Evolutionary conservation across 2,329 filamentous ascomycete genomes (phyloP), one percentile per base, ranked within the genome.

Genomic region (Pseudogymnoascus sp.): DNA sequence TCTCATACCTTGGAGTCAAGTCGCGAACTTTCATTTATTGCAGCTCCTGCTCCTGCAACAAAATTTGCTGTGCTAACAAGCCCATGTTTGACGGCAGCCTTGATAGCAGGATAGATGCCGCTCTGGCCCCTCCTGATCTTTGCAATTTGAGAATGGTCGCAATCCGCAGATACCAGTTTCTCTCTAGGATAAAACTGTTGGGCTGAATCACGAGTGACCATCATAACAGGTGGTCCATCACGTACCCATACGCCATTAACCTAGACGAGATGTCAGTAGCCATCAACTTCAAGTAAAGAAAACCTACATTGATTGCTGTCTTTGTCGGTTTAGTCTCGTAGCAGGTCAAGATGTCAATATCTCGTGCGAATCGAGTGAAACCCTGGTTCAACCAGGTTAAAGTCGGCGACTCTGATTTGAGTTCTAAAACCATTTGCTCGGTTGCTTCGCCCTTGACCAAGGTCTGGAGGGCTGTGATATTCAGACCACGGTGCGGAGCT

Each of bases 401-500:
- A 12, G 62, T 61, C 30, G 62, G 41, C 2, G 67, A 69, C 7
- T 59, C 59, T 33, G 61, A 57, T 38, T 62, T 62, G 22, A 69
- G 62, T 28, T 69, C 67, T 7, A 43, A 37, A 18, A 69, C 62
- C 20, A 69, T 35, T 5, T 60, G 43, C 39, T 63, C 61, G 11
- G 60, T 64, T 7, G 67, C 59, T 54, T 64, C 37, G 8, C 62
- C 60, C 35, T 64, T 65, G 7, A 68, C 68, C 7, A 70, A 58
- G 7, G 61, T 65, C 25, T 65, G 38, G 4, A 70, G 57, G 14
- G 67, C 64, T 14, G 59, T 58, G 6, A 60, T 65, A 9, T 70
- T 47, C 3, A 69, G 57, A n/a, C 68, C 68, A 16, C 63, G 58
- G 61, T 69, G 66, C 3, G 68, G 68, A 16, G 64, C 65, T 2